Evolutionary conservation across 73 alveolate genomes (phyloP).

Genomic region (Blepharisma stoltei): DNA sequence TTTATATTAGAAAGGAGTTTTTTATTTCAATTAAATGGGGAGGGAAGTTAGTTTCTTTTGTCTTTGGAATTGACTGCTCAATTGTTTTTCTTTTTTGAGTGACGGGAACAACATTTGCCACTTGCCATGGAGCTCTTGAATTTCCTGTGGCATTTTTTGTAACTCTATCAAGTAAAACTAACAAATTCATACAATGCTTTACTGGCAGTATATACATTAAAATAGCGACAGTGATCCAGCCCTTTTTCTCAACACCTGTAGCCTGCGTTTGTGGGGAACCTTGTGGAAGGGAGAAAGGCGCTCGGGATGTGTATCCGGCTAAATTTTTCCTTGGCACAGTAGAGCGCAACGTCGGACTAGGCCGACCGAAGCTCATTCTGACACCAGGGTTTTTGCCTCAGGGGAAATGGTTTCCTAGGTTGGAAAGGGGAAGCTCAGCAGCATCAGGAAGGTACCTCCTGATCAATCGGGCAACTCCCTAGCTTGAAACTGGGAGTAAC

Average conservation of each 20-base stretch:
- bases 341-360: too few relatives aligned
- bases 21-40: neutral
- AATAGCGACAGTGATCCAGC: too few relatives aligned
- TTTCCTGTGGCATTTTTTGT: conserved; percentile 8
- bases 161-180: neutral
- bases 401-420: neutral
- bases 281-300: neutral
- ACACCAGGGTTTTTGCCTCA: neutral
- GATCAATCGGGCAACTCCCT: too few relatives aligned
- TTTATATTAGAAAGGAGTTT: neutral
- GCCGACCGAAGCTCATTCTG: neutral
- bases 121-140: conserved; percentile 11
- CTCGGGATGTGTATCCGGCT: too few relatives aligned
- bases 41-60: neutral
- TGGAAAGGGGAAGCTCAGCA: neutral
- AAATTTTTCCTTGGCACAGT: too few relatives aligned
- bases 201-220: neutral
- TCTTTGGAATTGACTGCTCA: neutral
- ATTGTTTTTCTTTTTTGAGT: neutral
- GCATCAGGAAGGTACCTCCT: too few relatives aligned
- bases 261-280: neutral
- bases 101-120: neutral
- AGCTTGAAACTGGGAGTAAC: too few relatives aligned
- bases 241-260: too few relatives aligned
- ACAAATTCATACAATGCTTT: conserved; percentile 7